Evolutionary conservation across 441 rosid genomes (phyloP), one percentile per base, ranked within the genome.

Genomic region (Brassica balearica): DNA sequence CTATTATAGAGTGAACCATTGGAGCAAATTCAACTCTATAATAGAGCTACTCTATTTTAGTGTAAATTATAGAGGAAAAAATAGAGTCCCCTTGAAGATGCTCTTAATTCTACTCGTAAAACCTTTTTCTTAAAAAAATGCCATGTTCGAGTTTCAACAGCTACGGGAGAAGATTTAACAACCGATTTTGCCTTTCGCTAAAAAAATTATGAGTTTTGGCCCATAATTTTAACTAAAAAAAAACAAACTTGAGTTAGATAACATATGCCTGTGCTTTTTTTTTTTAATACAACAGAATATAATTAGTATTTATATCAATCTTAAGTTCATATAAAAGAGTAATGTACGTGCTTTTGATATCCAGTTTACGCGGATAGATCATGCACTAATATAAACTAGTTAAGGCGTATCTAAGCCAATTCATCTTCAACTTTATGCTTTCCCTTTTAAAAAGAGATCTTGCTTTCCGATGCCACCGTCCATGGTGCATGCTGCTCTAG

Each of bases 381-480:
- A 73, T 79, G 74, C 74, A 61, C 69, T 79, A 79, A 73, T 61
- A 79, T 51, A n/a, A 68, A 73, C 73, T 72, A 51, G 41, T 66
- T 25, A 51, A 65, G 9, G 48, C 58, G 65, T 77, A 58, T 77
- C 32, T 56, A 71, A 69, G 7, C 68, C 15, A 27, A n/a, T 71
- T 77, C 68, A 65, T 66, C 65, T 67, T 78, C 77, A 34, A 67
- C 69, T 78, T 60, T 71, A 74, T 69, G 63, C 63, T 74, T 68
- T 69, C 25, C 43, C 7, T 7, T 32, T 25, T 23, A 8, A 8
- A 36, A 36, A 36, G 8, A 36, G 2, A 8, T 8, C 10, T 8
- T 38, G 43, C 43, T 38, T 38, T 38, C 10, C 48, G 1, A 10
- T 41, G 48, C n/a, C 61, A 77, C n/a, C 60, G 32, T 71, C 60